Base-by-base conservation (phyloP, 2,329 filamentous ascomycete genomes). In the Alternaria burnsii region DNA sequence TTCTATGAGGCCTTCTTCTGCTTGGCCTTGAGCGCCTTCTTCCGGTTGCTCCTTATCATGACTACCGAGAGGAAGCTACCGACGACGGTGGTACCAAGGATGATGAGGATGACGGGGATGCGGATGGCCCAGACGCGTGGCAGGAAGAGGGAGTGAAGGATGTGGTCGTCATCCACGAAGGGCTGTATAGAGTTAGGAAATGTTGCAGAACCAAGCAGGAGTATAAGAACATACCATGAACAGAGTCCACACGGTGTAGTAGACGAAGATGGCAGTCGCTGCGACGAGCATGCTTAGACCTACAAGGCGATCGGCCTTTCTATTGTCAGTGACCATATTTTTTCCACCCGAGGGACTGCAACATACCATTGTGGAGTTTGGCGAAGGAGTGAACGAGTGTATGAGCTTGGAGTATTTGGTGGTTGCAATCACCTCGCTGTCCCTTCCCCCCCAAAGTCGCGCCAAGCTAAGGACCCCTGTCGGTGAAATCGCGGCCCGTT, bases 61-160 rank as follows among this genome's bases (percentile, higher is more conserved):
- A 99, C 94, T 77, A 97, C 89, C 74, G 91, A 91, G 70, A 99
- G 86, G 85, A 99, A 99, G 62, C 93, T 96, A 66, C 95, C 95
- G 63, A 99, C 94, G 61, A 99, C 93, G 61, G 95, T 93, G 62
- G 90, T 94, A 67, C 91, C 94, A 69, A 99, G 86, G 47, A 99
- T 89, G 66, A 97, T 90, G 70, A 99, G 89, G 78, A 99, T 97
- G 73, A 99, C 94, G 71, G 95, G 95, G 76, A 99, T 95, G 79
- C 95, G 94, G 78, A 99, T 97, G 62, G 95, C 95, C 95, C 95
- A 99, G 78, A 97, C 94, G 79, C 95, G 94, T 47, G 94, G 94
- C 64, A 93, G 95, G 84, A 99, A 99, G 83, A 98, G 86, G 79
- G 91, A 91, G 79, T 99, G 95, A 60, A 98, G 90, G 58, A 93